Evolutionary conservation across 2,329 filamentous ascomycete genomes (phyloP).

Genomic region (Rugonectria rugulosa): DNA sequence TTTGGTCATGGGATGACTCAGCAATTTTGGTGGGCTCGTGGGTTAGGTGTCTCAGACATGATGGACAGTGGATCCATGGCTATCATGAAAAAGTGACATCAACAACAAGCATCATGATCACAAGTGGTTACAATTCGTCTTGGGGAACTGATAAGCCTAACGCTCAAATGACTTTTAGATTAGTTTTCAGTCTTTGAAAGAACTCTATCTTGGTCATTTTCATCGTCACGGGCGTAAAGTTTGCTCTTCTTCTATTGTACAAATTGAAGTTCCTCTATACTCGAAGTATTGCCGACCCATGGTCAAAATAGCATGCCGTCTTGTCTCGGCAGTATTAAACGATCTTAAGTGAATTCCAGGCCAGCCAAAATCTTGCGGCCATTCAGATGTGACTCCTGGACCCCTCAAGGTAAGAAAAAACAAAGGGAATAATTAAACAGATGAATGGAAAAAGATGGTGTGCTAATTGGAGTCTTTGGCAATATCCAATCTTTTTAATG

Average conservation of each 20-base stretch:
- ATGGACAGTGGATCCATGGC: too few species aligned
- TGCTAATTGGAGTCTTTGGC: slow-evolving; percentile 38
- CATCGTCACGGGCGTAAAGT: slow-evolving; percentile 30
- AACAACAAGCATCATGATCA: not conserved
- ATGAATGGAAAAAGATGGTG: slow-evolving; percentile 4
- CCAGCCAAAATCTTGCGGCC: slow-evolving; percentile 26
- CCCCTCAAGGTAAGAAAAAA: slow-evolving; percentile 2
- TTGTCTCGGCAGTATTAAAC: slow-evolving; percentile 10
- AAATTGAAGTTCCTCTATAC: slow-evolving; percentile 35
- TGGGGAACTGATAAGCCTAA: slow-evolving; percentile 11
- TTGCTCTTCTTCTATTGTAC: slow-evolving; percentile 39
- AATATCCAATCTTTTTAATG: slow-evolving; percentile 70
- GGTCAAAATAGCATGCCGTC: slow-evolving; percentile 26
- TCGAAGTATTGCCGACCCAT: slow-evolving; percentile 29
- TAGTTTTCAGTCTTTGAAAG: slow-evolving; percentile 28
- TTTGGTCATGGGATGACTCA: not conserved
- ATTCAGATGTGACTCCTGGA: slow-evolving; percentile 18
- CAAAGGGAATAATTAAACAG: slow-evolving; percentile 1
- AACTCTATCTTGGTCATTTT: slow-evolving; percentile 37
- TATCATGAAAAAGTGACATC: not conserved
- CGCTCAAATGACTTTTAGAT: slow-evolving; percentile 1
- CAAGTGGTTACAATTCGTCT: not conserved
- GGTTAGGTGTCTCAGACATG: too few species aligned
- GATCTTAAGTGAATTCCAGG: slow-evolving; percentile 34
- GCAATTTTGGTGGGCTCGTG: not conserved